These are phyloP conservation scores for Grigorovia humatica DNA, from an alignment of 805 yeast species.

Conservation along the genomic window DNA sequence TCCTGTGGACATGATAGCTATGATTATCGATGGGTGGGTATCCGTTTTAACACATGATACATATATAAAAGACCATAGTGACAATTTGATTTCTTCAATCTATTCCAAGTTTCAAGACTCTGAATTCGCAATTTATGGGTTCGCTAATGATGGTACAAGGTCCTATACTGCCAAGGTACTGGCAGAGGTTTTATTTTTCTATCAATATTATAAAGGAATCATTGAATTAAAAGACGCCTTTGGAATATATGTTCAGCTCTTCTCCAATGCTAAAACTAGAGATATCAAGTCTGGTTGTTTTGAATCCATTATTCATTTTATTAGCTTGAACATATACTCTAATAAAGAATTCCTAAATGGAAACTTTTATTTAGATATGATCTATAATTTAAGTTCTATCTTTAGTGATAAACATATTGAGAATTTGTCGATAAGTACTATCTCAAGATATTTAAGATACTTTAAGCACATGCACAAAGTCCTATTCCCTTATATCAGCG, in stretches of 20 bases:
- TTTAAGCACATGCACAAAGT: conserved; percentile 16
- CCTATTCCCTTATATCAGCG: conserved; percentile 22
- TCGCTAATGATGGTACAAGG: conserved; percentile 21
- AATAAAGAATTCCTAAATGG: conserved; percentile 22
- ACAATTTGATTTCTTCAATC: conserved; percentile 10
- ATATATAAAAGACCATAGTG: conserved; percentile 16
- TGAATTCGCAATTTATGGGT: conserved; percentile 22
- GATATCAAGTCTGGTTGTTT: conserved; percentile 27
- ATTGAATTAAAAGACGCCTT: conserved; percentile 14
- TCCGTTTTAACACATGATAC: conserved; percentile 13
- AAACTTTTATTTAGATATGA: conserved; percentile 18
- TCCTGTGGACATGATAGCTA: conserved; percentile 20
- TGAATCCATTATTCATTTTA: conserved; percentile 30
- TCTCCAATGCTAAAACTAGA: conserved; percentile 12
- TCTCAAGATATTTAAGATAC: conserved; percentile 17
- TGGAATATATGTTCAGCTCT: conserved; percentile 16
- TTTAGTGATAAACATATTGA: conserved; percentile 18
- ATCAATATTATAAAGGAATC: conserved; percentile 12
- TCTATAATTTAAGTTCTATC: conserved; percentile 19
- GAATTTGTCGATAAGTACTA: conserved; percentile 10
- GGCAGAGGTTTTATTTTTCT: conserved; percentile 29
- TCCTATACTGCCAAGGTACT: conserved; percentile 26
- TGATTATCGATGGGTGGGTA: conserved; percentile 20
- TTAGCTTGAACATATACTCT: conserved; percentile 19
- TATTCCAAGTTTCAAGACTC: conserved; percentile 16